Percentiles rank a stretch among this genome's conserved stretches.
phyloP scores from a whole-genome alignment of 495 filamentous ascomycete species.

The Usnea hakonensis region DNA sequence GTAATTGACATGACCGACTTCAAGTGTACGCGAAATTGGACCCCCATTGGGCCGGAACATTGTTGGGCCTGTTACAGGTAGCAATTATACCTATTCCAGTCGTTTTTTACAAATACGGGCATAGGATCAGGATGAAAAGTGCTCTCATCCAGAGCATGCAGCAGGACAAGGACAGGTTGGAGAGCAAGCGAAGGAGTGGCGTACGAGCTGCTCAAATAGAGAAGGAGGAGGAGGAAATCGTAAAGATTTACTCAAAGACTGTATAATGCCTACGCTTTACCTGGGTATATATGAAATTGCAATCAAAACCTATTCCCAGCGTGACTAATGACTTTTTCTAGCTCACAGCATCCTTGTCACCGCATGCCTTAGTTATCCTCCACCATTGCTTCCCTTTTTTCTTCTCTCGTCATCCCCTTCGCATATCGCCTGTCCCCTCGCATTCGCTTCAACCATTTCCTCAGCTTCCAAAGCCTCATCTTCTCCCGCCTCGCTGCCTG shows the following conservation, averaged over 20 bases:
- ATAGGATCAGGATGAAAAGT: constrained; percentile 57
- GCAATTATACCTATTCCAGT: constrained; percentile 70
- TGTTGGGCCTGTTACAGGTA: constrained; percentile 63
- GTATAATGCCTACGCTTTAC: background rate
- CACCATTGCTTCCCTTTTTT: background rate
- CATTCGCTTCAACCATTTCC: background rate
- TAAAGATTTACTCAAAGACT: background rate
- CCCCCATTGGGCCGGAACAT: constrained; percentile 70
- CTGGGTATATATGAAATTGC: background rate
- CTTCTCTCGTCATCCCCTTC: background rate
- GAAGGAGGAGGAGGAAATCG: constrained; percentile 3
- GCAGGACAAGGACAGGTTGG: constrained; percentile 52
- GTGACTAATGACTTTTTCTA: background rate
- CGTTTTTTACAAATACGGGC: constrained; percentile 68
- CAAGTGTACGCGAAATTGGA: constrained; percentile 57
- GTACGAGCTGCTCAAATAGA: background rate
- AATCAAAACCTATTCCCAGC: background rate
- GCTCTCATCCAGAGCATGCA: constrained; percentile 60
- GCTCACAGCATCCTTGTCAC: background rate
- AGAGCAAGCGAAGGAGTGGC: constrained; percentile 10
- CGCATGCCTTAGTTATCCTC: background rate
- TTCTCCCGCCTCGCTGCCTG: background rate
- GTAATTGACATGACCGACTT: background rate
- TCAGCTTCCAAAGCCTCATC: background rate
- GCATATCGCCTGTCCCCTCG: background rate